Conservation (phyloP, 495 filamentous ascomycete genomes). For the Penicillium coffeae region DNA sequence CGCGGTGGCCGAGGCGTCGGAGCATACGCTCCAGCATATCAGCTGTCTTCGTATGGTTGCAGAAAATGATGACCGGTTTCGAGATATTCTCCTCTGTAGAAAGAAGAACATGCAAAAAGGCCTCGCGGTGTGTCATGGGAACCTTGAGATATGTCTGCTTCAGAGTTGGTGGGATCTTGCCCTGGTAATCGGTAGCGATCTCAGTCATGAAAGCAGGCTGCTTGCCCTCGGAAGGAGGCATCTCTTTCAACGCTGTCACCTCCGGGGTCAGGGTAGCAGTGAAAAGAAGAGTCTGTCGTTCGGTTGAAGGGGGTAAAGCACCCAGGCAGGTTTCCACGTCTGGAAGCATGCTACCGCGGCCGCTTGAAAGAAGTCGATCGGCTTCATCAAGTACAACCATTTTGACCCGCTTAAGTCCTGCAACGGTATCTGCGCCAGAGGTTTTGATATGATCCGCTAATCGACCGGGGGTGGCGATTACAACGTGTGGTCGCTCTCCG, state of each 20-base stretch:
- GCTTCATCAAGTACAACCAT: conserved; percentile 96
- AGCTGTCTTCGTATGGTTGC: conserved; percentile 86
- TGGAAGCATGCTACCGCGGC: conserved; percentile 80
- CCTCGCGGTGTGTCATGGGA: conserved; percentile 84
- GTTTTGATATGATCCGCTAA: conserved; percentile 90
- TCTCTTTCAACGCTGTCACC: conserved; percentile 74
- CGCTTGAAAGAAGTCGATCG: conserved; percentile 77
- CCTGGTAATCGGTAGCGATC: conserved; percentile 64
- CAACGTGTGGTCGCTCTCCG: conserved; percentile 76
- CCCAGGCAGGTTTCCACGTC: conserved; percentile 86
- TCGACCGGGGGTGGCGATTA: conserved; percentile 92
- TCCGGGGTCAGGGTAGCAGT: conserved; percentile 95
- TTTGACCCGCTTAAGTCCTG: conserved; percentile 68
- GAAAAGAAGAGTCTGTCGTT: conserved; percentile 91
- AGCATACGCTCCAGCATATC: conserved; percentile 83
- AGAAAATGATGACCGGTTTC: conserved; percentile 85
- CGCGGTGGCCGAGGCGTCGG: conserved; percentile 77
- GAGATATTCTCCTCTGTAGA: conserved; percentile 69
- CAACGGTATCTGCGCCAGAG: conserved; percentile 84
- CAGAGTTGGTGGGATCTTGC: conserved; percentile 73
- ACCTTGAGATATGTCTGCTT: conserved; percentile 81
- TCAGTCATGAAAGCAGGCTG: conserved; percentile 85
- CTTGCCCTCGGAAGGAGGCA: conserved; percentile 61
- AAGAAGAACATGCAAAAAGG: conserved; percentile 88
- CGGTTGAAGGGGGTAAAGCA: conserved; percentile 63